Evolutionary conservation across 805 yeast species (phyloP).

Genomic region (Saccharomyces eubayanus): DNA sequence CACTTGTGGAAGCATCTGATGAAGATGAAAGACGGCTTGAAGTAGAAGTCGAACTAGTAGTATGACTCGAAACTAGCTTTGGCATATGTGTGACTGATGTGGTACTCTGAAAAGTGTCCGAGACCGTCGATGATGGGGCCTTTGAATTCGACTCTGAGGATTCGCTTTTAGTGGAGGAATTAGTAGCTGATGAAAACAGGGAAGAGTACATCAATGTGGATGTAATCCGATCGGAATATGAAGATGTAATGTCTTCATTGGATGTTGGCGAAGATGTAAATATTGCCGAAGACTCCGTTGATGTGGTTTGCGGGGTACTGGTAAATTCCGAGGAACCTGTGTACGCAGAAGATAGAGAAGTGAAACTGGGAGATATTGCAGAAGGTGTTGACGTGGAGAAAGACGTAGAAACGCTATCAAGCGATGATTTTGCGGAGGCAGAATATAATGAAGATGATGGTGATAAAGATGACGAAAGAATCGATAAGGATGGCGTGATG

Average conservation of each 20-base stretch:
- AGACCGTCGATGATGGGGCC: not conserved
- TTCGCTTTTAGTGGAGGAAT: not conserved
- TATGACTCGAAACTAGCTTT: not conserved
- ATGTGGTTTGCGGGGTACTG: not conserved
- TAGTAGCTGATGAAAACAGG: not conserved
- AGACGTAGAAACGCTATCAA: not conserved
- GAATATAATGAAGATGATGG: not conserved
- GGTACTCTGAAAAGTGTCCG: not conserved
- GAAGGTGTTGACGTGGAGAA: not conserved
- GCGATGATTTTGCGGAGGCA: not conserved
- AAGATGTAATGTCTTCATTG: not conserved
- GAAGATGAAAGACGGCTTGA: not conserved
- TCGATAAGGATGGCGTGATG: not conserved
- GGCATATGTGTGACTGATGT: not conserved
- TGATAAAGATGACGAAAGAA: not conserved
- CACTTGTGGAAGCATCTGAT: not conserved
- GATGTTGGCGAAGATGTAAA: not conserved
- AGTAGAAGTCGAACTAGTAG: not conserved
- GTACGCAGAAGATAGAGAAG: not conserved
- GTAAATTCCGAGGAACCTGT: not conserved
- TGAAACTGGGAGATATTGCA: not conserved
- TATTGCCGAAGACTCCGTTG: not conserved
- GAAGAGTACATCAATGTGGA: not conserved
- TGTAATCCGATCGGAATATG: not conserved
- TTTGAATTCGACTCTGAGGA: not conserved